A percentile compares a stretch with the other conserved stretches of the same genome.
phyloP scores from a whole-genome alignment of 2,329 filamentous ascomycete species.

The Fusarium buxicola region DNA sequence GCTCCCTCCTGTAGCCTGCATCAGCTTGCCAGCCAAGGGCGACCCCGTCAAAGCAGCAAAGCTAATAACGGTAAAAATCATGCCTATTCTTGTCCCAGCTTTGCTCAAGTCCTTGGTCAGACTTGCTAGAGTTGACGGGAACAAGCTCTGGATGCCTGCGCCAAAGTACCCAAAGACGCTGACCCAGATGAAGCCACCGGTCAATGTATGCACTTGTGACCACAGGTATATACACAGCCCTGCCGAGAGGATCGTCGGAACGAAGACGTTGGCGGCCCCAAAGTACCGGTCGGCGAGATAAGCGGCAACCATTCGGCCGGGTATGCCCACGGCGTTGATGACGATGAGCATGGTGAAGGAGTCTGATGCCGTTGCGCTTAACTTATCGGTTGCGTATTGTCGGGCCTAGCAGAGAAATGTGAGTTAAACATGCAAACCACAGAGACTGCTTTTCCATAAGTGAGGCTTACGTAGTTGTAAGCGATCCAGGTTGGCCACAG shows the following conservation, averaged over 20 bases:
- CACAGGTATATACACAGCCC: conserved; percentile 63
- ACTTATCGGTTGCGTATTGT: conserved; percentile 54
- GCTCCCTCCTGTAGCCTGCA: conserved; percentile 55
- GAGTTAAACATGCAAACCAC: accelerated
- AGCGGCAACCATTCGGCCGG: conserved; percentile 65
- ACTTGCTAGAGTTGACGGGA: conserved; percentile 64
- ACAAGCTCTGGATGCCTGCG: conserved; percentile 73
- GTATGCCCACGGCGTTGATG: conserved; percentile 68
- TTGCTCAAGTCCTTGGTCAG: conserved; percentile 65
- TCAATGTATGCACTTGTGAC: conserved; percentile 59
- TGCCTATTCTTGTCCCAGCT: conserved; percentile 67
- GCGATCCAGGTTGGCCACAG: conserved; percentile 64
- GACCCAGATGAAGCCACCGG: conserved; percentile 66
- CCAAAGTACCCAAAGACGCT: conserved; percentile 72
- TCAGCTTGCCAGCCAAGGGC: conserved; percentile 65
- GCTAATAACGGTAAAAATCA: conserved; percentile 69
- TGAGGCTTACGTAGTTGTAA: conserved; percentile 57
- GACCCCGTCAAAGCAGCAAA: conserved; percentile 65
- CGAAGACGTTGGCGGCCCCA: conserved; percentile 67
- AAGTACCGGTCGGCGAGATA: conserved; percentile 65
- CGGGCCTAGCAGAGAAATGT: conserved; percentile 47
- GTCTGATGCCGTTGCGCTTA: conserved; percentile 60
- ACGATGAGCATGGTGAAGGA: conserved; percentile 70
- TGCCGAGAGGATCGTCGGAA: conserved; percentile 61
- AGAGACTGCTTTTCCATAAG: not conserved